Base-by-base conservation (phyloP, 352 stramenopile species). In the Phytophthora pinifolia region DNA sequence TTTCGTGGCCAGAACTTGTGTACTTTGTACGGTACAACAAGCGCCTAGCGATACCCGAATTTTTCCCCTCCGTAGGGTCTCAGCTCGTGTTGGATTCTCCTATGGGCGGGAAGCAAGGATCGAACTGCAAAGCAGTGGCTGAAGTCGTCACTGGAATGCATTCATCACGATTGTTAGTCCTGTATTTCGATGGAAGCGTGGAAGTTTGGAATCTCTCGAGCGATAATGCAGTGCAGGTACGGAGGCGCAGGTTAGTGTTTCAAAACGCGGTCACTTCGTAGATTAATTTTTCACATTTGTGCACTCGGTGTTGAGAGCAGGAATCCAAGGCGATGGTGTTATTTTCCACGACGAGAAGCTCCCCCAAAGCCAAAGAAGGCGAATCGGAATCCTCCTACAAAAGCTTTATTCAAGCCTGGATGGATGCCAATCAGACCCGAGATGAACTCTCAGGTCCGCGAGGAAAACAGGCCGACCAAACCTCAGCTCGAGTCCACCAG, bases 161-260 rank as follows among this genome's bases (percentile, higher is more conserved):
- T n/a, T 46, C 37, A 6, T 50, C 50, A 0, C 36, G 27, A 9
- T 27, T 66, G 18, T 2, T 53, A 9, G n/a, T 62, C 10, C n/a
- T 66, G 6, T 62, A 42, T 51, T 66, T 57, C n/a, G 58, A 66
- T 47, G 58, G 58, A 12, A 41, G 6, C 3, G 38, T 62, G 20
- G 58, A 62, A 27, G 22, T 66, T 27, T 66, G 51, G 50, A 33
- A 50, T 1, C 12, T 57, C 0, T 39, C 27, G 17, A 41, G 44
- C 20, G 14, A 9, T 6, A 50, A 12, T 14, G 25, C 37, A 15
- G 13, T 27, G 7, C 44, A 45, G 50, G 57, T 65, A 42, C 31
- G 56, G 20, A 25, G 20, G 20, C 20, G 20, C 20, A 25, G 2
- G 20, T 25, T 25, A 25, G 20, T 25, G 20, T 25, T 25, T 25